Evolutionary conservation across 2,329 filamentous ascomycete genomes (phyloP), one percentile per base, ranked within the genome.

Genomic region (Aquanectria penicillioides): DNA sequence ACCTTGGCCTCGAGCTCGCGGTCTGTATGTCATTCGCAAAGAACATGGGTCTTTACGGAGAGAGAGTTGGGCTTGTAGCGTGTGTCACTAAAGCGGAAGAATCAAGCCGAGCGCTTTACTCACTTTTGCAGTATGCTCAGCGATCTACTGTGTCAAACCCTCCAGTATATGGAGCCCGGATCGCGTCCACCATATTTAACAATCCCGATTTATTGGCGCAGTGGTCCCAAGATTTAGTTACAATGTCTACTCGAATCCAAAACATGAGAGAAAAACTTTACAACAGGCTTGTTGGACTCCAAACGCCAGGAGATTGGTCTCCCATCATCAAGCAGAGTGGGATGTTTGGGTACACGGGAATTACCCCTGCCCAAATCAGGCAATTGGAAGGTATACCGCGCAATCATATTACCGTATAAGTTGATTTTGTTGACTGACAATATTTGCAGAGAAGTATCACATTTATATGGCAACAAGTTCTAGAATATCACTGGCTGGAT

Each of bases 301-400:
- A 66, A 4, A 75, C 75, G 0, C 77, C 77, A 0, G 76, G 76
- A 0, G 61, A 71, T 20, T 79, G 77, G 77, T 64, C 66, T 2
- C 75, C 77, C 36, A 66, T 79, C 7, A 62, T 74, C 1, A 69
- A 69, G 17, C 76, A 79, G 51, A 75, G 64, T 10, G 76, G 77
- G 23, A 79, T 79, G 77, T 79, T 79, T 63, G 73, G 72, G 0
- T 78, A 75, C 56, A 83, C 82, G 0, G 84, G 84, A 0, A 71
- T 87, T 59, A 79, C 61, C 5, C 78, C 81, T 57, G 58, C 71
- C 4, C 83, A 86, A 62, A 82, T 86, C 1, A n/a, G n/a, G n/a
- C n/a, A n/a, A n/a, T n/a, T n/a, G n/a, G n/a, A n/a, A n/a, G n/a
- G n/a, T n/a, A n/a, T n/a, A n/a, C n/a, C n/a, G n/a, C n/a, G n/a